Evolutionary conservation across 805 yeast genomes (phyloP).

Genomic region (Debaryomyces castellii): DNA sequence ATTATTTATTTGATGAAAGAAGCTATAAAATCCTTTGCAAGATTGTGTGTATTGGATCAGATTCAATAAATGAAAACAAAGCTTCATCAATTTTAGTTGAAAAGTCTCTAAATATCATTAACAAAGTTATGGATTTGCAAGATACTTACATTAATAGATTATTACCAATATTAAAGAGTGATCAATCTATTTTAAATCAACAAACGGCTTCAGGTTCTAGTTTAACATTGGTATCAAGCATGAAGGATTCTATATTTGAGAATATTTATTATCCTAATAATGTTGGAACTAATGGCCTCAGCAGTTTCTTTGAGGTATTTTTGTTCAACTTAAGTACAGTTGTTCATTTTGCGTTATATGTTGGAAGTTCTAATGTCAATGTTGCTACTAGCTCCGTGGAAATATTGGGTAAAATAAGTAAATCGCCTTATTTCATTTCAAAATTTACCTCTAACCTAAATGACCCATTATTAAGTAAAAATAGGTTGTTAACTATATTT

Average conservation of each 20-base stretch:
- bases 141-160: constrained; percentile 57
- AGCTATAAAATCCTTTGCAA: constrained; percentile 57
- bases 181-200: not conserved
- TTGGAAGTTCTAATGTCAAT: constrained; percentile 52
- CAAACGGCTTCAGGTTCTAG: constrained; percentile 17
- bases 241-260: constrained; percentile 24
- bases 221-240: constrained; percentile 24
- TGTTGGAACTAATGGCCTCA: constrained; percentile 59
- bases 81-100: constrained; percentile 10
- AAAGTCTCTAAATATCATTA: constrained; percentile 43
- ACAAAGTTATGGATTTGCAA: constrained; percentile 51
- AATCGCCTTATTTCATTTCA: constrained; percentile 45
- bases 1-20: constrained; percentile 58
- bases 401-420: constrained; percentile 52
- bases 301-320: constrained; percentile 70
- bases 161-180: constrained; percentile 47
- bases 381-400: constrained; percentile 56
- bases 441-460: constrained; percentile 13
- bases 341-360: constrained; percentile 72
- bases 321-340: constrained; percentile 68
- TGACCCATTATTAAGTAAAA: constrained; percentile 42
- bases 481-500: constrained; percentile 66
- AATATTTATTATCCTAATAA: constrained; percentile 38
- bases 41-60: constrained; percentile 60
- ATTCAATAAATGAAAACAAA: constrained; percentile 47